Evolutionary conservation across 2,329 filamentous ascomycete genomes (phyloP), one percentile per base, ranked within the genome.

Genomic region (Fusarium neocosmosporiellum): DNA sequence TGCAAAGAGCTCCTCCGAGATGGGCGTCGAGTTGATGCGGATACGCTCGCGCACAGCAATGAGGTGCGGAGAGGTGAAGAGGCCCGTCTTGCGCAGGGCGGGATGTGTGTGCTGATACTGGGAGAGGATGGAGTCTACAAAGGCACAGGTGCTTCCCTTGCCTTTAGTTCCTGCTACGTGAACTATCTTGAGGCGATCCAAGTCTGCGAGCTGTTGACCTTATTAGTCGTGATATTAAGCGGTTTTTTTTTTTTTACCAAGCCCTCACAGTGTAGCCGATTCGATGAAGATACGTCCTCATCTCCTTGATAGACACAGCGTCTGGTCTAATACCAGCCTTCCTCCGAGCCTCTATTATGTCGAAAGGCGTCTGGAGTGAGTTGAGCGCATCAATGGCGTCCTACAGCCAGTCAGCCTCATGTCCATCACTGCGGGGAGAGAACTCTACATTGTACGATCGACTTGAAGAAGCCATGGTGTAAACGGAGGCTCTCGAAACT

Each of bases 341-440:
- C 63, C 91, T 88, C 59, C 96, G 91, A 59, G 92, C 91, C 80
- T 97, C 91, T 20, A 98, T 89, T 59, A 94, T 88, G 57, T 92
- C 89, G 80, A 92, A 96, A 60, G 97, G 97, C 46, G 93, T 94
- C 82, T 99, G 96, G 59, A 98, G 90, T 50, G 94, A 93, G 82
- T 98, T 98, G 79, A 98, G 89, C 41, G 93, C 90, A 75, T 91
- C 86, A 71, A 98, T 91, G 55, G 96, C 96, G 81, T 96, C 94
- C 94, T 97, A 74, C 3, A 24, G 18, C 13, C 5, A 31, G 54
- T 74, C 27, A 77, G 66, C 34, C 43, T 16, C 18, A 54, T 61
- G 9, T 50, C 22, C 10, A 11, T 24, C 53, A 36, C 33, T 24
- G 33, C 14, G 53, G 33, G 41, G 53, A 16, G 53, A 43, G 13